phyloP scores from a whole-genome alignment of 257 asterid species.

The Cynanchum wilfordii region DNA sequence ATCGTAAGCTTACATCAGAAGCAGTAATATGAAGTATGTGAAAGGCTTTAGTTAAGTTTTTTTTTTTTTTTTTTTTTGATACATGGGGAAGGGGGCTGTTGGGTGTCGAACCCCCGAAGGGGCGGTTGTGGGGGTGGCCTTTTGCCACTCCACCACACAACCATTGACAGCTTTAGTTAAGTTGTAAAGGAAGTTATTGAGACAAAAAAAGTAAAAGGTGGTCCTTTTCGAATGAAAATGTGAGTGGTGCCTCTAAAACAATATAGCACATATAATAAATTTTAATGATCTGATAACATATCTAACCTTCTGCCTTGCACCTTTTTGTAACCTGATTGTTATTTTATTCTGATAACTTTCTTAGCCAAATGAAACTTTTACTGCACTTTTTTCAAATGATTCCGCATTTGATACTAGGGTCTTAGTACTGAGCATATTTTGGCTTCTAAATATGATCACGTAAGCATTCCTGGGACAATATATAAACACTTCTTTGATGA shows the following conservation, averaged over 20 bases:
- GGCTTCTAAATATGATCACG: neutral
- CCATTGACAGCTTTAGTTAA: neutral
- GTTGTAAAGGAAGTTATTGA: neutral
- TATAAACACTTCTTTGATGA: neutral
- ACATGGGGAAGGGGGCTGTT: too few species aligned
- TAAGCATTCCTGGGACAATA: too few species aligned
- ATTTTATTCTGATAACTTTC: neutral
- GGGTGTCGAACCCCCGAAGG: too few species aligned
- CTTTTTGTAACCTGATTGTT: neutral
- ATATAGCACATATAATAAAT: neutral
- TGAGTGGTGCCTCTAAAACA: neutral
- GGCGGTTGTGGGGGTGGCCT: too few species aligned
- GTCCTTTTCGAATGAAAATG: neutral
- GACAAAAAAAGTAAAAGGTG: neutral
- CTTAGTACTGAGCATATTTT: neutral
- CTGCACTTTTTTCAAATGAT: neutral
- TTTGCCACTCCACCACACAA: too few species aligned
- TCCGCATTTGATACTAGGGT: neutral
- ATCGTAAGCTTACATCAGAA: neutral
- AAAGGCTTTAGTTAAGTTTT: neutral
- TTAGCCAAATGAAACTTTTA: neutral
- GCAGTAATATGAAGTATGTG: neutral
- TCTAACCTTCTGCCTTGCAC: neutral
- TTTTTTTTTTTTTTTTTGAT: too few species aligned
- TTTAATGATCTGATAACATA: neutral